These are phyloP conservation scores for Candida pseudoviswanathii DNA, from an alignment of 1,139 yeast species.

Conservation along the genomic window DNA sequence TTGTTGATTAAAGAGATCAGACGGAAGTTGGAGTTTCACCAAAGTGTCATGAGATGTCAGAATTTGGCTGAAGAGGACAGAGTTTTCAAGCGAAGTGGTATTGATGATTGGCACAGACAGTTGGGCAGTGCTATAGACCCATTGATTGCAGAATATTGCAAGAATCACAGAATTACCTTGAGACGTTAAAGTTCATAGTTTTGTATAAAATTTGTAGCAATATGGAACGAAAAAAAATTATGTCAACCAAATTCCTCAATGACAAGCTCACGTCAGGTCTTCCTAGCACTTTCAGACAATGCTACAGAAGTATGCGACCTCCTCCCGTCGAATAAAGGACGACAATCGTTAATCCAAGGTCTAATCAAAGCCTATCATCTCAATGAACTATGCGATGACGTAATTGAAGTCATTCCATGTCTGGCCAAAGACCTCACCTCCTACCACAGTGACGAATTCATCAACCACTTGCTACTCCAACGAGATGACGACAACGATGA, in stretches of 20 bases:
- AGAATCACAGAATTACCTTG: background rate
- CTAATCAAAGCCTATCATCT: constrained; percentile 47
- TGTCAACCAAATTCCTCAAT: background rate
- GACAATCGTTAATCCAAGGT: constrained; percentile 49
- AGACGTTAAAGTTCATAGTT: background rate
- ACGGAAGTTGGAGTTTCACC: constrained; percentile 16
- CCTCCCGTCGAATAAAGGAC: constrained; percentile 54
- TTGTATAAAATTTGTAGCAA: background rate
- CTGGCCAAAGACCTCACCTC: constrained; percentile 26
- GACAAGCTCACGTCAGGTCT: constrained; percentile 20
- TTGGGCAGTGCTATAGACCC: constrained; percentile 13
- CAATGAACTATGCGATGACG: constrained; percentile 23
- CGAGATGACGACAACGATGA: constrained; percentile 19
- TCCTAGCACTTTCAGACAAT: constrained; percentile 22
- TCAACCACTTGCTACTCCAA: constrained; percentile 30
- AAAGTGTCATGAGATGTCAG: constrained; percentile 9
- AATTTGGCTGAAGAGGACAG: constrained; percentile 1
- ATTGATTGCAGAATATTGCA: constrained; percentile 10
- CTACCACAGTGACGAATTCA: constrained; percentile 44
- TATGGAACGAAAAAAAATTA: constrained; percentile 1
- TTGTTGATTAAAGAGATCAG: constrained; percentile 24
- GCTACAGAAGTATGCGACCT: constrained; percentile 37
- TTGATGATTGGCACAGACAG: constrained; percentile 23
- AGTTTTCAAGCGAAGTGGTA: constrained; percentile 21
- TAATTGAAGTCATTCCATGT: constrained; percentile 28